These are phyloP conservation scores for Apiospora arundinis DNA, from an alignment of 2,329 filamentous ascomycete genomes.

Conservation along the genomic window DNA sequence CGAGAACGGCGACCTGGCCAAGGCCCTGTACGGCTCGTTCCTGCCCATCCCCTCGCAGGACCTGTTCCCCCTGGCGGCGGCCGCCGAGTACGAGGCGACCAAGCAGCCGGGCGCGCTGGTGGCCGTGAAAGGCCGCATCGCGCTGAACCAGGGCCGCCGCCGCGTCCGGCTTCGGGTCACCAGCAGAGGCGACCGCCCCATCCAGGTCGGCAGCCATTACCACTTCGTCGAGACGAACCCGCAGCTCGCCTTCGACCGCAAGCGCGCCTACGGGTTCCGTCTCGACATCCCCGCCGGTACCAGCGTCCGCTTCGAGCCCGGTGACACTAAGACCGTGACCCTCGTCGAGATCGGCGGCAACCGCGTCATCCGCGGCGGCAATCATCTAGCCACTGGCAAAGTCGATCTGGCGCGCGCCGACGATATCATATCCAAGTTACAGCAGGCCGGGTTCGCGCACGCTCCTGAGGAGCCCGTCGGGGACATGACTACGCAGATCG, in stretches of 20 bases:
- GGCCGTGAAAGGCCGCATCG: constrained; percentile 69
- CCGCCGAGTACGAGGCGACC: constrained; percentile 69
- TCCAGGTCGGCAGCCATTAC: constrained; percentile 94
- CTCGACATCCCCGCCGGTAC: constrained; percentile 92
- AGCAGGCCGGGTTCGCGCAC: constrained; percentile 80
- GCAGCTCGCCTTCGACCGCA: constrained; percentile 85
- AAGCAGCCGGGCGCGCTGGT: constrained; percentile 81
- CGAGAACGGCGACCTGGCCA: constrained; percentile 85
- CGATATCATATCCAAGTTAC: constrained; percentile 71
- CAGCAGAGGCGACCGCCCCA: constrained; percentile 86
- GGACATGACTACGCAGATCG: constrained; percentile 54
- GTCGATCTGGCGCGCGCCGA: constrained; percentile 69
- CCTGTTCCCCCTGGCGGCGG: constrained; percentile 69
- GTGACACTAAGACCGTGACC: constrained; percentile 87
- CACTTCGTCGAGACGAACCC: constrained; percentile 97
- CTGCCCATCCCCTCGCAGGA: constrained; percentile 76
- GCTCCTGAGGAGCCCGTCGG: constrained; percentile 70
- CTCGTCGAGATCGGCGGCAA: constrained; percentile 87
- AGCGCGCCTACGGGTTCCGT: constrained; percentile 80
- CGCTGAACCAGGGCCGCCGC: constrained; percentile 75
- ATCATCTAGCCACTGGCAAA: constrained; percentile 74
- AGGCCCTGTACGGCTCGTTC: constrained; percentile 90
- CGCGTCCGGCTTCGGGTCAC: constrained; percentile 78
- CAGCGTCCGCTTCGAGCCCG: constrained; percentile 91
- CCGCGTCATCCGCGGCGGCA: constrained; percentile 83